Base-by-base conservation (phyloP, 495 filamentous ascomycete genomes). In the Aspergillus wentii region DNA sequence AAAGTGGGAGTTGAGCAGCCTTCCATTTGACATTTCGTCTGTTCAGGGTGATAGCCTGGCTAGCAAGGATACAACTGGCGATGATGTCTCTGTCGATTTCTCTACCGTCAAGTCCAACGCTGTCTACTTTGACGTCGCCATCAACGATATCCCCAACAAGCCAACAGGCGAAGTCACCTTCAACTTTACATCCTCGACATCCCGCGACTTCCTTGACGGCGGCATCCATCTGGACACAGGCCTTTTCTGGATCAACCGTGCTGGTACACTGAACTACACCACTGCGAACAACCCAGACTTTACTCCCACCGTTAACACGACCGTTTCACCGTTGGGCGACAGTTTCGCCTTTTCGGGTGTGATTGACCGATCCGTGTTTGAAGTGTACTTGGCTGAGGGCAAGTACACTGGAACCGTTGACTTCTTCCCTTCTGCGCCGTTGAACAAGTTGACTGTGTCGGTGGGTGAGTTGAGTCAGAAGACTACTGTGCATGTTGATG, bases 331-430 rank as follows among this genome's bases (percentile, higher is more conserved):
- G 9, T 49, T 65, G 5, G 59, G 62, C 11, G 32, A 50, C 0
- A 46, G 48, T 10, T 66, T 62, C 35, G 35, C 43, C 5, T 37
- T 73, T 17, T 48, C 56, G 17, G 72, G 59, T 0, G 59, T 78
- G 1, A 59, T 76, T 13, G 74, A 78, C 35, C 51, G 71, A 7
- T 63, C 56, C n/a, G 65, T 76, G 31, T 52, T 74, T 10, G 72
- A 78, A 44, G 62, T 74, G 3, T 76, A 73, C 43, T 30, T 75
- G 6, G 62, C 68, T 33, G 29, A 41, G 1, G 73, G 72, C 7
- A 46, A 60, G 31, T 57, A 62, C 37, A 57, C 44, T 33, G 70
- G 54, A 3, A 75, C 68, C 17, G 58, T 59, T 33, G 57, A 52
- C 0, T 76, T 75, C 45, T 75, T 64, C 43, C 56, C 71, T 3